A percentile compares a stretch with the other conserved stretches of the same genome.
These are phyloP conservation scores for Aspergillus fumigatiaffinis DNA, from an alignment of 2,329 filamentous ascomycete genomes.

Conservation along the genomic window DNA sequence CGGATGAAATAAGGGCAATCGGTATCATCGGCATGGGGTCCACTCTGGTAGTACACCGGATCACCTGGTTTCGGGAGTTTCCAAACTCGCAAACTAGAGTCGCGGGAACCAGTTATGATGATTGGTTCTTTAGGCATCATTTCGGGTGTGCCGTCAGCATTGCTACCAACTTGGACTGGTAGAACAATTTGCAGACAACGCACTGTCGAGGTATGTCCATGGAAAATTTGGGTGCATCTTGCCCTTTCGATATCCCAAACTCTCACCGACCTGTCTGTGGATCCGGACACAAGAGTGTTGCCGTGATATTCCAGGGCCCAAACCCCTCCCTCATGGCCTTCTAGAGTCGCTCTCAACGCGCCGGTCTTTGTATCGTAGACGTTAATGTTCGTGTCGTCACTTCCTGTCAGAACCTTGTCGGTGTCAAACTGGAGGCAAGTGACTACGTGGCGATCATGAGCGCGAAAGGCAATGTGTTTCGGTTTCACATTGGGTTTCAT, in stretches of 20 bases:
- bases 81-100: constrained; percentile 93
- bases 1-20: constrained; percentile 96
- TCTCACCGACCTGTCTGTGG: constrained; percentile 94
- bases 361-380: constrained; percentile 97
- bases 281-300: constrained; percentile 91
- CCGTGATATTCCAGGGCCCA: constrained; percentile 97
- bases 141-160: constrained; percentile 66
- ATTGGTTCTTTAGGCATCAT: constrained; percentile 93
- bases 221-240: constrained; percentile 89
- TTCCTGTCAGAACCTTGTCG: constrained; percentile 96
- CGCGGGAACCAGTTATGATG: constrained; percentile 94
- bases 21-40: constrained; percentile 64
- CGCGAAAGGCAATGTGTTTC: constrained; percentile 90
- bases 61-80: constrained; percentile 79
- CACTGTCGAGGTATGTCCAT: constrained; percentile 96
- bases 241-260: constrained; percentile 98
- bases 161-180: constrained; percentile 72
- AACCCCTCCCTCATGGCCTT: constrained; percentile 93
- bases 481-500: constrained; percentile 79
- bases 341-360: constrained; percentile 73
- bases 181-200: constrained; percentile 92
- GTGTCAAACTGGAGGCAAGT: constrained; percentile 97
- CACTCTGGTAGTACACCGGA: constrained; percentile 72
- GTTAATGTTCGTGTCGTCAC: constrained; percentile 95
- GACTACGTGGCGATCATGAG: constrained; percentile 92